A percentile compares a stretch with the other conserved stretches of the same genome.
These are phyloP conservation scores for Globisporangium cederbergense DNA, from an alignment of 352 stramenopile species.

Conservation along the genomic window DNA sequence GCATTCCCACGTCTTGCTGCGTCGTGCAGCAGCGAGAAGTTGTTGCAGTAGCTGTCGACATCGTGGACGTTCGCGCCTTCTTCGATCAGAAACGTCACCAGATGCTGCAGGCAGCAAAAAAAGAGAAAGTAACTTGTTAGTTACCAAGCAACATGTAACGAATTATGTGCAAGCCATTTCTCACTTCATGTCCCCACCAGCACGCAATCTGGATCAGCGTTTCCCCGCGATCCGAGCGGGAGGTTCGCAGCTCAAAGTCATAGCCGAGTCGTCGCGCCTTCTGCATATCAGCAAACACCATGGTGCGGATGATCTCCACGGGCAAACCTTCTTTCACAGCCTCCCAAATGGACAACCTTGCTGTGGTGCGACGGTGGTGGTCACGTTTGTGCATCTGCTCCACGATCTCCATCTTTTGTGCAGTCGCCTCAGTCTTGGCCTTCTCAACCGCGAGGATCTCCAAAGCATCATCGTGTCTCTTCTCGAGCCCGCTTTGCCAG, in stretches of 20 bases:
- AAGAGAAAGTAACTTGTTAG: slow-evolving; percentile 1
- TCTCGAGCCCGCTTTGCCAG: slow-evolving; percentile 40
- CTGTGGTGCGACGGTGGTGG: slow-evolving; percentile 21
- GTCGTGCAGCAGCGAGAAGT: slow-evolving; percentile 66
- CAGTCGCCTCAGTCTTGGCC: slow-evolving; percentile 3
- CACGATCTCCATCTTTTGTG: slow-evolving; percentile 16
- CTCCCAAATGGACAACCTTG: slow-evolving; percentile 70
- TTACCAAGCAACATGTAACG: not conserved
- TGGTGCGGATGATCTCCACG: slow-evolving; percentile 44
- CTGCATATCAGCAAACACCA: slow-evolving; percentile 59
- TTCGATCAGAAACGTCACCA: slow-evolving; percentile 54
- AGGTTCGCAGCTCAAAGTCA: slow-evolving; percentile 45
- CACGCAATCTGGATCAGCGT: slow-evolving; percentile 68
- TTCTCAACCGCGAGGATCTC: slow-evolving; percentile 11
- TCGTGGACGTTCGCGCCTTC: slow-evolving; percentile 51
- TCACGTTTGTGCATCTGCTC: slow-evolving; percentile 22
- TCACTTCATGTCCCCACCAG: slow-evolving; percentile 60
- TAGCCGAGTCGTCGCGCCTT: slow-evolving; percentile 58
- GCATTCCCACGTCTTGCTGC: slow-evolving; percentile 48
- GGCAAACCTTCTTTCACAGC: slow-evolving; percentile 45
- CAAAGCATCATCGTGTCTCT: slow-evolving; percentile 28
- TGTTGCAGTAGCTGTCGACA: slow-evolving; percentile 54
- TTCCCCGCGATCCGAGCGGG: slow-evolving; percentile 49
- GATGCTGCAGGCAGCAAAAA: slow-evolving; percentile 21
- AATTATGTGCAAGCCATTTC: not conserved